phyloP scores from a whole-genome alignment of 192 early-diverging fungal genomes.

The Coemansia sp. region DNA sequence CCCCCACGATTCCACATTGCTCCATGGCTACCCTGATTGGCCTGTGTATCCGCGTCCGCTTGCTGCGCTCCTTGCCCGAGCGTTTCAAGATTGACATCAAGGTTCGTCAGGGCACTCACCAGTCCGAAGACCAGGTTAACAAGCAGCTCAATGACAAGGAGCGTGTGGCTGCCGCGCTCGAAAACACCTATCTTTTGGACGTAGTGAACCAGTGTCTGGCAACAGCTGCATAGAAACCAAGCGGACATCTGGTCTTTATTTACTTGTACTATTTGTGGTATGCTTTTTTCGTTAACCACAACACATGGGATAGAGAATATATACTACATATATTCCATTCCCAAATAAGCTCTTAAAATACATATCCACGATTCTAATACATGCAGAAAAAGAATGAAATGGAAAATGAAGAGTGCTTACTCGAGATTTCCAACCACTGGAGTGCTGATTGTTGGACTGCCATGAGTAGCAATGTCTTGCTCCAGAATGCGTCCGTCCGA shows the following conservation, averaged over 20 bases:
- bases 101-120: constrained; percentile 91
- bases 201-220: constrained; percentile 93
- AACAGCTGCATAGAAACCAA: constrained; percentile 34
- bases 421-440: constrained; percentile 38
- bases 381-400: neutral
- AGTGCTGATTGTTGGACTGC: constrained; percentile 37
- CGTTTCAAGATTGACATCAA: constrained; percentile 94
- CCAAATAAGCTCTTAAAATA: neutral
- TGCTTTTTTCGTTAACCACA: neutral
- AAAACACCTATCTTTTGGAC: constrained; percentile 90
- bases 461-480: constrained; percentile 2
- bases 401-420: constrained; percentile 12
- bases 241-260: neutral
- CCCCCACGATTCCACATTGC: constrained; percentile 98
- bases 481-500: neutral
- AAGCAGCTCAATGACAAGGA: constrained; percentile 99
- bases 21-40: constrained; percentile 99
- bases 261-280: neutral
- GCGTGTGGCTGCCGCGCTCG: constrained; percentile 94
- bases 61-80: constrained; percentile 83
- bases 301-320: neutral
- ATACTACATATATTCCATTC: neutral
- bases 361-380: neutral
- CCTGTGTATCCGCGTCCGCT: constrained; percentile 90
- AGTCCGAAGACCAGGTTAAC: constrained; percentile 93